A percentile compares a stretch with the other conserved stretches of the same genome.
Conservation (phyloP, 2,329 filamentous ascomycete species). For the Aspergillus viridinutans region DNA sequence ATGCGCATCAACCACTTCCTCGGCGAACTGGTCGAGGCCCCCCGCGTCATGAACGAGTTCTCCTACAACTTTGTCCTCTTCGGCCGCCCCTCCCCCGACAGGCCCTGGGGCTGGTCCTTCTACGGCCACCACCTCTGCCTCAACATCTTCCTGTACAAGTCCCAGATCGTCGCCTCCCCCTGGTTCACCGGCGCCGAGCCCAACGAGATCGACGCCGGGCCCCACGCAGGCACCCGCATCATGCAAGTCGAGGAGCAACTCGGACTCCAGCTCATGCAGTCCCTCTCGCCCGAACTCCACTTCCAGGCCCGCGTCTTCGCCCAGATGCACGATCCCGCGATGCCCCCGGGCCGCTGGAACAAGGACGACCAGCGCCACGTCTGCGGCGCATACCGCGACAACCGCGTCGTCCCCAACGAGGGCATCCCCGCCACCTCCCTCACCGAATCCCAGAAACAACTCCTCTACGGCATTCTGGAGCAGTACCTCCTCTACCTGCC, state of each 20-base stretch:
- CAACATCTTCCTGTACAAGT: conserved; percentile 62
- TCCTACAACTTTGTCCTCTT: conserved; percentile 75
- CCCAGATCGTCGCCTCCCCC: conserved; percentile 65
- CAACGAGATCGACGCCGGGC: conserved; percentile 65
- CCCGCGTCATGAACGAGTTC: conserved; percentile 65
- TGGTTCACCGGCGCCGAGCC: conserved; percentile 80
- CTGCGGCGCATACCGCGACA: conserved; percentile 74
- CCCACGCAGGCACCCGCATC: conserved; percentile 61
- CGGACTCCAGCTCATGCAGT: conserved; percentile 67
- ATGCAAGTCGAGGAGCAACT: conserved; percentile 61
- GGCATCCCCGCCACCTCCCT: conserved; percentile 54
- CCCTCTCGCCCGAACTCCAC: conserved; percentile 47
- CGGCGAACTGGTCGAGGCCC: conserved; percentile 60
- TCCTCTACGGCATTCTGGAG: conserved; percentile 56
- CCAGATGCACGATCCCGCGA: conserved; percentile 58
- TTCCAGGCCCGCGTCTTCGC: conserved; percentile 54
- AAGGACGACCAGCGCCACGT: conserved; percentile 74
- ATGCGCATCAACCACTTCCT: conserved; percentile 75
- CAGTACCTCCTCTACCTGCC: conserved; percentile 70
- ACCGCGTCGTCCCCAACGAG: conserved; percentile 70
- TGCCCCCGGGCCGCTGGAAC: conserved; percentile 66
- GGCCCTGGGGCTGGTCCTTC: conserved; percentile 68
- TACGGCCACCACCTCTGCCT: conserved; percentile 78
- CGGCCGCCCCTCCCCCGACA: conserved; percentile 53
- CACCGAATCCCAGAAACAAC: conserved; percentile 44